These are phyloP conservation scores for Stephania japonica DNA, from an alignment of 164 flowering plant species.

Conservation along the genomic window DNA sequence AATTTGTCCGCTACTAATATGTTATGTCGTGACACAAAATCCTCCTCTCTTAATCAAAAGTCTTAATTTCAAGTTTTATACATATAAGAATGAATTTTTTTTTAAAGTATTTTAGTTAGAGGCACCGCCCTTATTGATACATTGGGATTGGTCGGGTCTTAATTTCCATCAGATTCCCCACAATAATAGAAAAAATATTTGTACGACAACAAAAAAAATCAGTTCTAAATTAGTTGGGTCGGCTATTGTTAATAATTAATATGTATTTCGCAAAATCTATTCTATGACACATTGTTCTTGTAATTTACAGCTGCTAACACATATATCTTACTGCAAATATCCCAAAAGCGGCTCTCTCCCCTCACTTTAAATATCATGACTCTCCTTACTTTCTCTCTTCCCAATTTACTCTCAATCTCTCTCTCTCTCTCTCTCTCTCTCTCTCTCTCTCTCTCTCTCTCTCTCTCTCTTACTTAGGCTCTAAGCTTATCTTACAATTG, in stretches of 20 bases:
- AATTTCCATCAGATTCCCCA: too few relatives aligned
- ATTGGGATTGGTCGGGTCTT: too few relatives aligned
- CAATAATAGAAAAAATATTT: too few relatives aligned
- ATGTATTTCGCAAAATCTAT: too few relatives aligned
- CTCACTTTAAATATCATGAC: neutral
- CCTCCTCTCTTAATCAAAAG: neutral
- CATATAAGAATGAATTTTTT: too few relatives aligned
- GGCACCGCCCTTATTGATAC: too few relatives aligned
- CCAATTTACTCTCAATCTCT: neutral
- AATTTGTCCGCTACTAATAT: too few relatives aligned
- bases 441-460: constrained; percentile 11
- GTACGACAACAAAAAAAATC: too few relatives aligned
- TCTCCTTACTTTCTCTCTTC: neutral
- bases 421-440: constrained; percentile 7
- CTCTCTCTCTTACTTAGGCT: neutral
- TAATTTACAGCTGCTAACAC: neutral
- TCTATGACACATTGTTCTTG: neutral
- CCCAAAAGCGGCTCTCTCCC: neutral
- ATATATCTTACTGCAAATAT: neutral
- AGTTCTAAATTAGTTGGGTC: too few relatives aligned
- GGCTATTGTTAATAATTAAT: too few relatives aligned
- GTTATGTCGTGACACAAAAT: neutral
- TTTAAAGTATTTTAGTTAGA: too few relatives aligned
- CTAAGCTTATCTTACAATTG: neutral
- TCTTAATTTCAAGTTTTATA: too few relatives aligned